A percentile compares a stretch with the other conserved stretches of the same genome.
These are phyloP conservation scores for Clonostachys solani DNA, from an alignment of 2,329 filamentous ascomycete genomes.

Conservation along the genomic window DNA sequence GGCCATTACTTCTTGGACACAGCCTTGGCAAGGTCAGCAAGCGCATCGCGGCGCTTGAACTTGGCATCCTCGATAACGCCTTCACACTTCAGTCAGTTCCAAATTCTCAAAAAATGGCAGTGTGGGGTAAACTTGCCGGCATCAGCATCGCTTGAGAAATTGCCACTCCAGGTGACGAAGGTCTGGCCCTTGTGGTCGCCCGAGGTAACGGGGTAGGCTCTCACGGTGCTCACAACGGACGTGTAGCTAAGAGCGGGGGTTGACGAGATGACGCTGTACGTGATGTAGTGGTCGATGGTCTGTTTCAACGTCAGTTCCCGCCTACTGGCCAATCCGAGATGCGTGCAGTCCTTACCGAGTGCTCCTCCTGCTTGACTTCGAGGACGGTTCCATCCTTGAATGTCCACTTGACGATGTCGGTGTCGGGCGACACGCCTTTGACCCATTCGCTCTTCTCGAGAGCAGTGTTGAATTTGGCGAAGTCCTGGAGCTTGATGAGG, in stretches of 20 bases:
- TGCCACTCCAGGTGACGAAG: constrained; percentile 64
- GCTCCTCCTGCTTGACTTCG: constrained; percentile 74
- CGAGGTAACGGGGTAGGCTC: constrained; percentile 61
- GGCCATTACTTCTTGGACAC: constrained; percentile 20
- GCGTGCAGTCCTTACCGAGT: constrained; percentile 46
- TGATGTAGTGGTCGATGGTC: constrained; percentile 72
- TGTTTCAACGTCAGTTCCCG: constrained; percentile 15
- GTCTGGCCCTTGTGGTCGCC: constrained; percentile 61
- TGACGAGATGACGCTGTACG: constrained; percentile 66
- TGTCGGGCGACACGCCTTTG: constrained; percentile 59
- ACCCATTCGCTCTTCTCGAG: constrained; percentile 58
- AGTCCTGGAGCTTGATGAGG: constrained; percentile 69
- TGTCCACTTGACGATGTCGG: constrained; percentile 64
- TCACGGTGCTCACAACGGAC: constrained; percentile 62
- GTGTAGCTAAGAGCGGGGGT: constrained; percentile 63
- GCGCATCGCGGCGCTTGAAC: constrained; percentile 70
- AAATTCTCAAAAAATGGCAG: background rate
- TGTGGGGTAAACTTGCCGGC: constrained; percentile 7
- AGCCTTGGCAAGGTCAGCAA: constrained; percentile 58
- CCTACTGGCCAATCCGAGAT: background rate
- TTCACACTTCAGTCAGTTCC: constrained; percentile 16
- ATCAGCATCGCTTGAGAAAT: constrained; percentile 44
- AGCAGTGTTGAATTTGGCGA: constrained; percentile 62
- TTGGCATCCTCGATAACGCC: constrained; percentile 71
- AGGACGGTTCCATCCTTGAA: constrained; percentile 67